A percentile compares a stretch with the other conserved stretches of the same genome.
Conservation (phyloP, 192 early-diverging fungal species). For the Coemansia sp. region DNA sequence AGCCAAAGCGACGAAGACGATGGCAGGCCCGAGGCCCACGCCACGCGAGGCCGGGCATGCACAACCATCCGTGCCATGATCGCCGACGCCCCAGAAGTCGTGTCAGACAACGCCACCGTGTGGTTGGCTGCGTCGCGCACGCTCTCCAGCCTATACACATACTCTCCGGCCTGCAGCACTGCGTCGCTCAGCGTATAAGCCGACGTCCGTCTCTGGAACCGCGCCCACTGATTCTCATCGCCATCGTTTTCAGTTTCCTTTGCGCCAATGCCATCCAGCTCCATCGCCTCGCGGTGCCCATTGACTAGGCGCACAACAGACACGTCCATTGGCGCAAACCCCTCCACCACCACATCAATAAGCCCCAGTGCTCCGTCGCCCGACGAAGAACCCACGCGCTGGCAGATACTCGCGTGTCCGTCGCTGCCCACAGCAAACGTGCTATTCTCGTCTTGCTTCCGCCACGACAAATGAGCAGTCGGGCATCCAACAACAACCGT, state of each 20-base stretch:
- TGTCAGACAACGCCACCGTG: slow-evolving; percentile 28
- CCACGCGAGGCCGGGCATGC: slow-evolving; percentile 28
- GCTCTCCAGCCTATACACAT: slow-evolving; percentile 50
- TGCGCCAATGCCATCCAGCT: slow-evolving; percentile 20
- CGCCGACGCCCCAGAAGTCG: neutral
- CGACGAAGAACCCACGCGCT: slow-evolving; percentile 17
- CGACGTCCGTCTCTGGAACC: slow-evolving; percentile 26
- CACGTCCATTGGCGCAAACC: slow-evolving; percentile 50
- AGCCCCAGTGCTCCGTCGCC: slow-evolving; percentile 9
- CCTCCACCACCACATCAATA: slow-evolving; percentile 43
- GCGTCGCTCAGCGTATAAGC: slow-evolving; percentile 45
- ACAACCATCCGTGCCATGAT: slow-evolving; percentile 47
- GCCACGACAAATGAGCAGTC: slow-evolving; percentile 43
- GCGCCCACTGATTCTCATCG: slow-evolving; percentile 21
- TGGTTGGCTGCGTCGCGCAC: slow-evolving; percentile 51
- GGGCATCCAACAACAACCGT: slow-evolving; percentile 50
- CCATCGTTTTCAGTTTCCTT: neutral
- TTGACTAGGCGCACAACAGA: slow-evolving; percentile 47
- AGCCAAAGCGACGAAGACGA: slow-evolving; percentile 33
- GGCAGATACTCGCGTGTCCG: slow-evolving; percentile 53
- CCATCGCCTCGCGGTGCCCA: slow-evolving; percentile 48
- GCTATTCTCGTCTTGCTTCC: slow-evolving; percentile 19
- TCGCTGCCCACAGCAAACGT: slow-evolving; percentile 33
- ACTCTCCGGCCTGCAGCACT: slow-evolving; percentile 47
- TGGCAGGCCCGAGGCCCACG: slow-evolving; percentile 19